Evolutionary conservation across 2,329 filamentous ascomycete species (phyloP), one percentile per base, ranked within the genome.

Genomic region (Aspergillus chevalieri): DNA sequence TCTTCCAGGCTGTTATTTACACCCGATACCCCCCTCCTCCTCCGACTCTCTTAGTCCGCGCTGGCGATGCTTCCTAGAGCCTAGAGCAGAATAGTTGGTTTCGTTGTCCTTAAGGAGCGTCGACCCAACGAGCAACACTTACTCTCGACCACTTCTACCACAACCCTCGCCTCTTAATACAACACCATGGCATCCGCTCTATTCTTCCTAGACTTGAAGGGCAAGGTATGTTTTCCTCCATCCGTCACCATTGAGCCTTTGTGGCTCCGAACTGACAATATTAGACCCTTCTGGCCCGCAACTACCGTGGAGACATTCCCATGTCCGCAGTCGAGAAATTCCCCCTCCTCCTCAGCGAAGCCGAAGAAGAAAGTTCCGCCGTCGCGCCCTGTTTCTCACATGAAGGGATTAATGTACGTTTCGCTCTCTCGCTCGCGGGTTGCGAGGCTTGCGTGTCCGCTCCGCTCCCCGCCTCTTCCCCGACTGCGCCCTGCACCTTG

Each of bases 241-340:
- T 21, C 21, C 21, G 21, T 22, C 21, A 22, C 34, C 12, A n/a
- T 38, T n/a, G 34, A 17, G 14, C 19, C 15, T 19, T 7, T 10
- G 38, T 19, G 38, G 19, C 21, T 19, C n/a, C 2, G 6, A 19
- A 38, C 34, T 41, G 38, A 41, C 4, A 6, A 10, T 7, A 41
- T 7, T 70, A 95, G 91, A 97, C 93, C 78, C 91, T 98, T 63
- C 81, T 98, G 66, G 93, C 93, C 72, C 89, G 93, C 67, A 98
- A 98, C 77, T 98, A 98, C 73, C 84, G 93, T 69, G 93, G 93
- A 71, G 93, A 98, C 65, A 95, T 98, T 58, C 93, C 93, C 72
- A 97, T 98, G 93, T 95, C 90, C 51, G 93, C 93, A 33, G 93
- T 98, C 64, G 93, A 98, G 75, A 94, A 95, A 72, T 98, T 98